Percentiles rank a stretch among this genome's conserved stretches.
phyloP scores from a whole-genome alignment of 2,329 filamentous ascomycete genomes.

The Penicillium griseofulvum region DNA sequence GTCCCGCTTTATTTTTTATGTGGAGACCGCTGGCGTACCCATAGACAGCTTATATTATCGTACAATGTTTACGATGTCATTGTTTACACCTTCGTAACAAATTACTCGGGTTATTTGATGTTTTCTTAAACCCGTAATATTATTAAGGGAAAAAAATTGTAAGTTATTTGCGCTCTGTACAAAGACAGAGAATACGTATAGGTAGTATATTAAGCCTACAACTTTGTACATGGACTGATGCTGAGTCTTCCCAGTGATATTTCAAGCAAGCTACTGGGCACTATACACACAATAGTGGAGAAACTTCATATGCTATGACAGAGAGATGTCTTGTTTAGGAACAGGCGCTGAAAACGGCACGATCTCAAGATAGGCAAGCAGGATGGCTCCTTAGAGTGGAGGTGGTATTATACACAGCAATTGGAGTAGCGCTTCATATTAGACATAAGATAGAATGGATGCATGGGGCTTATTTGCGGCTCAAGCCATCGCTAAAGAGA shows the following conservation, averaged over 20 bases:
- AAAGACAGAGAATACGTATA: background rate
- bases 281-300: background rate
- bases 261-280: background rate
- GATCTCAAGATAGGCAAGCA: background rate
- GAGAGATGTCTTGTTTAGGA: constrained; percentile 6
- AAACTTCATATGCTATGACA: constrained; percentile 11
- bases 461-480: constrained; percentile 54
- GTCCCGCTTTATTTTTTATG: background rate
- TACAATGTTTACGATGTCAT: background rate
- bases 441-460: background rate
- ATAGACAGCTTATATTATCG: background rate
- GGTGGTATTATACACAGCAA: constrained; percentile 16
- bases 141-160: background rate
- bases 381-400: constrained; percentile 5
- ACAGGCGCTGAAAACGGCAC: constrained; percentile 9
- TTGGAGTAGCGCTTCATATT: background rate
- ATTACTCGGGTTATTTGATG: background rate
- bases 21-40: background rate
- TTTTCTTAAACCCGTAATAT: background rate
- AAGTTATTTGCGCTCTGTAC: background rate
- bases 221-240: background rate
- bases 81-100: too few relatives aligned
- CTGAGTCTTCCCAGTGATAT: background rate
- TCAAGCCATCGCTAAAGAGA: constrained; percentile 67
- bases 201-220: background rate